Conservation (phyloP, 2,329 filamentous ascomycete species). For the Trichoderma aggressivum region DNA sequence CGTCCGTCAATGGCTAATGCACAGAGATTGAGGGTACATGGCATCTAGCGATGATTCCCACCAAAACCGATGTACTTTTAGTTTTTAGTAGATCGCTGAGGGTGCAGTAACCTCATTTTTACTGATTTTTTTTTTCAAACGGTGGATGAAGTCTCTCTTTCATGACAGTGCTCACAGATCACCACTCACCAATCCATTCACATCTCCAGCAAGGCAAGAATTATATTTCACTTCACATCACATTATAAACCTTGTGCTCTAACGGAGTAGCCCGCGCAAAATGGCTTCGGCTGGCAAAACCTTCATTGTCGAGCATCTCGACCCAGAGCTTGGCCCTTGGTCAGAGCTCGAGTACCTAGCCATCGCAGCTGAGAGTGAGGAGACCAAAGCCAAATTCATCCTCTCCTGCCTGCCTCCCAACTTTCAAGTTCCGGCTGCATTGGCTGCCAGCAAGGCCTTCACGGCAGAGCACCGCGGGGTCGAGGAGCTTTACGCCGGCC, state of each 20-base stretch:
- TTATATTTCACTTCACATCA: neutral
- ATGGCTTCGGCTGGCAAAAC: constrained; percentile 56
- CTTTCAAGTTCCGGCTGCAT: constrained; percentile 60
- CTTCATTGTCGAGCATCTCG: constrained; percentile 95
- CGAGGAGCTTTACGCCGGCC: constrained; percentile 72
- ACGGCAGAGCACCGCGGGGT: constrained; percentile 73
- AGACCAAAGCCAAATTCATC: constrained; percentile 66
- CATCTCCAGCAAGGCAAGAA: neutral
- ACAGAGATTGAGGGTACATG: neutral
- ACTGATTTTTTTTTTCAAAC: constrained; percentile 5
- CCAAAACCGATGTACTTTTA: neutral
- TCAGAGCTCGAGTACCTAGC: constrained; percentile 87
- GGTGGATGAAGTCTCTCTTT: neutral
- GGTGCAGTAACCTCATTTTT: neutral
- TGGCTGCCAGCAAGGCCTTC: constrained; percentile 59
- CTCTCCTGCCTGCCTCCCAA: constrained; percentile 74
- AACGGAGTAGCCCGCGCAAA: neutral
- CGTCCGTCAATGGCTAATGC: neutral
- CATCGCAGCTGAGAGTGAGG: constrained; percentile 77
- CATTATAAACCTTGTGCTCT: neutral
- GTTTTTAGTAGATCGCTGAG: neutral
- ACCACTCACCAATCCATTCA: neutral
- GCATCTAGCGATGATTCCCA: neutral
- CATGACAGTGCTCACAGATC: neutral
- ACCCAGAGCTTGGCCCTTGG: constrained; percentile 91